phyloP scores from a whole-genome alignment of 2,329 filamentous ascomycete genomes.

The Karstenula rhodostoma region DNA sequence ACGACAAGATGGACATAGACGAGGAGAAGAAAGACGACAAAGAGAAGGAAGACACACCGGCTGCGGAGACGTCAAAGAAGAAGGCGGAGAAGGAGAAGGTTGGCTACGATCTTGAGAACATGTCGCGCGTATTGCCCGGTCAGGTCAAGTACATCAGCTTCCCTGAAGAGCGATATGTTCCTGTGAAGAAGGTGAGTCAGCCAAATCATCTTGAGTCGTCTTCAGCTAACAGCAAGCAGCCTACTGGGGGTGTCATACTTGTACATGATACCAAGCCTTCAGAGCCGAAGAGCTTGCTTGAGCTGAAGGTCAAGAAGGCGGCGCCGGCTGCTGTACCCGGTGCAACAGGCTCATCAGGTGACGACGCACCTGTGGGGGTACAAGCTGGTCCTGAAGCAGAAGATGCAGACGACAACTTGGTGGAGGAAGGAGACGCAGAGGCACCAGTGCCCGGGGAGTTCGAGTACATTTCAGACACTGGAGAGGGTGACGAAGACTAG shows the following conservation, averaged over 20 bases:
- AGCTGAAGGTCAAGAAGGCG: slow-evolving; percentile 89
- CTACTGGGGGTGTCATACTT: slow-evolving; percentile 92
- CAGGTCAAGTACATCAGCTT: slow-evolving; percentile 98
- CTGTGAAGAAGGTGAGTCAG: slow-evolving; percentile 79
- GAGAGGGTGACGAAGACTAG: slow-evolving; percentile 48
- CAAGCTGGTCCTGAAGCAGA: slow-evolving; percentile 75
- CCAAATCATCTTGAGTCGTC: not conserved
- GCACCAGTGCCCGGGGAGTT: slow-evolving; percentile 75
- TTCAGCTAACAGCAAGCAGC: slow-evolving; percentile 60
- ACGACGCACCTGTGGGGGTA: slow-evolving; percentile 57
- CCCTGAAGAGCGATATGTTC: slow-evolving; percentile 87
- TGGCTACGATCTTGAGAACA: slow-evolving; percentile 95
- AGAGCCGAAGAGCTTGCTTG: slow-evolving; percentile 81
- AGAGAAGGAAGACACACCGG: slow-evolving; percentile 62
- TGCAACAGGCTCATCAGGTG: slow-evolving; percentile 47
- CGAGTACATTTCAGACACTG: slow-evolving; percentile 77
- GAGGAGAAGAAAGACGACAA: slow-evolving; percentile 57
- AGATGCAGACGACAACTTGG: slow-evolving; percentile 68
- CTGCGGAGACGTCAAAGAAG: slow-evolving; percentile 75
- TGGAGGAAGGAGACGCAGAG: slow-evolving; percentile 86
- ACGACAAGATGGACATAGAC: slow-evolving; percentile 85
- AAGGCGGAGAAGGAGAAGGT: slow-evolving; percentile 95
- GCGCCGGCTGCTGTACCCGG: slow-evolving; percentile 56
- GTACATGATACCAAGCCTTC: slow-evolving; percentile 83
- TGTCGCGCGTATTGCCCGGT: slow-evolving; percentile 89